phyloP scores from a whole-genome alignment of 1,139 yeast species.

The Arxiozyma slooffiae region DNA sequence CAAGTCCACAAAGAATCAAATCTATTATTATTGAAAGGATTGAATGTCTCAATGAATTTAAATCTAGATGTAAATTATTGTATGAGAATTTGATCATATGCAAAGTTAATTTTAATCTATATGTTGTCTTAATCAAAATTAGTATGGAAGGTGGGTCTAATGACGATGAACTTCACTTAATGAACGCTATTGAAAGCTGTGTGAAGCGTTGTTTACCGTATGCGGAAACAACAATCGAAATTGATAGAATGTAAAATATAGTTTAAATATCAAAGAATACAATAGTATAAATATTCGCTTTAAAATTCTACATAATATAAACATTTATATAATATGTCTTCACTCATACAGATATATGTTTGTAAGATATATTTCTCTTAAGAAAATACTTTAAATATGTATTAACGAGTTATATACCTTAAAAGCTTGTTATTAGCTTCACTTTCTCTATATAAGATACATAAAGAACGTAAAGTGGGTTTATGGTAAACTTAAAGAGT shows the following conservation, averaged over 20 bases:
- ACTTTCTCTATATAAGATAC: too few species aligned
- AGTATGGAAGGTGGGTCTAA: conserved; percentile 59
- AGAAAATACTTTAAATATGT: too few species aligned
- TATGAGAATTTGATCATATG: conserved; percentile 46
- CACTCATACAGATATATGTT: too few species aligned
- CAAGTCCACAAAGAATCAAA: conserved; percentile 35
- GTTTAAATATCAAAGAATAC: not conserved
- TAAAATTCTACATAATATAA: not conserved
- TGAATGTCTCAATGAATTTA: conserved; percentile 41
- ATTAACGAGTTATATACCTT: too few species aligned
- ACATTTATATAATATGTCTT: not conserved
- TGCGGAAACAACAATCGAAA: conserved; percentile 55
- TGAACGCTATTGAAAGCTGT: conserved; percentile 46
- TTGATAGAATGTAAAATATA: conserved; percentile 34
- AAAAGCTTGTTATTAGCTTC: too few species aligned
- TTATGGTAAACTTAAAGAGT: too few species aligned
- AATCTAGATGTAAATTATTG: conserved; percentile 34
- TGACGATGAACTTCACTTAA: conserved; percentile 52
- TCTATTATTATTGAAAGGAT: conserved; percentile 37
- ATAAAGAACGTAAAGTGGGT: too few species aligned
- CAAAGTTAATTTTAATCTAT: conserved; percentile 51
- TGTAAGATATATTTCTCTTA: too few species aligned
- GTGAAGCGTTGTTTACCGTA: conserved; percentile 31
- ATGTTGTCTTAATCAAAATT: conserved; percentile 46
- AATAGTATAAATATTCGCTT: not conserved